phyloP scores from a whole-genome alignment of 371 early-diverging fungal species.

The Choanephora cucurbitarum region DNA sequence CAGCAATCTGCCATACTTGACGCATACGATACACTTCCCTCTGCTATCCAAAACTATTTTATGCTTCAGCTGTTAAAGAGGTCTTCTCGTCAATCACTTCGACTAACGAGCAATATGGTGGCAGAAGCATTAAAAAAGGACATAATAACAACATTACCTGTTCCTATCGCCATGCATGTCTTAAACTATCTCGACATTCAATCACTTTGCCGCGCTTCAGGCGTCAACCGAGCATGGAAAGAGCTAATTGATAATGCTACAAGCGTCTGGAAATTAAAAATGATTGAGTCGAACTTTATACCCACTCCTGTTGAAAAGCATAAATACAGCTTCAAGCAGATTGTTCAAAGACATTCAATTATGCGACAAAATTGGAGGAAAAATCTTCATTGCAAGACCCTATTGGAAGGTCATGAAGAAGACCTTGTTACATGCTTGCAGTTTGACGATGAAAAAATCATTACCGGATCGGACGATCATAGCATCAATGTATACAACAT shows the following conservation, averaged over 20 bases:
- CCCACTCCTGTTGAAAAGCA: slow-evolving; percentile 9
- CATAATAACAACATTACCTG: slow-evolving; percentile 79
- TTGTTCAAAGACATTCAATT: slow-evolving; percentile 76
- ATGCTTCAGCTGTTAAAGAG: slow-evolving; percentile 47
- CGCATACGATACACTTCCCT: slow-evolving; percentile 39
- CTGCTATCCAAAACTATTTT: slow-evolving; percentile 35
- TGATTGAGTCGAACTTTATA: slow-evolving; percentile 54
- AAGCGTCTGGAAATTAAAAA: slow-evolving; percentile 58
- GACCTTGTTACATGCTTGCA: slow-evolving; percentile 93
- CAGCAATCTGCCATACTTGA: slow-evolving; percentile 4
- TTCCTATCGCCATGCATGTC: slow-evolving; percentile 73
- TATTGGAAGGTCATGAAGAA: slow-evolving; percentile 79
- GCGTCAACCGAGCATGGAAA: slow-evolving; percentile 80
- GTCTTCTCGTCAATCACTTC: slow-evolving; percentile 63
- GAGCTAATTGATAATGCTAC: slow-evolving; percentile 75
- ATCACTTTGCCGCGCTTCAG: slow-evolving; percentile 80
- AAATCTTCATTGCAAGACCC: slow-evolving; percentile 70
- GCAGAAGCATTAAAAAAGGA: slow-evolving; percentile 85
- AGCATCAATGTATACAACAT: slow-evolving; percentile 90
- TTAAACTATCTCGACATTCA: slow-evolving; percentile 78
- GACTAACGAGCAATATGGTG: slow-evolving; percentile 81
- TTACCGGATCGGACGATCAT: slow-evolving; percentile 90
- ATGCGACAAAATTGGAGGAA: slow-evolving; percentile 84
- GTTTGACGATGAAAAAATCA: slow-evolving; percentile 90
- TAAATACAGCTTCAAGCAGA: slow-evolving; percentile 61